Percentiles rank a stretch among this genome's conserved stretches.
Conservation (phyloP, 257 asterid species). For the Scutellaria baicalensis region DNA sequence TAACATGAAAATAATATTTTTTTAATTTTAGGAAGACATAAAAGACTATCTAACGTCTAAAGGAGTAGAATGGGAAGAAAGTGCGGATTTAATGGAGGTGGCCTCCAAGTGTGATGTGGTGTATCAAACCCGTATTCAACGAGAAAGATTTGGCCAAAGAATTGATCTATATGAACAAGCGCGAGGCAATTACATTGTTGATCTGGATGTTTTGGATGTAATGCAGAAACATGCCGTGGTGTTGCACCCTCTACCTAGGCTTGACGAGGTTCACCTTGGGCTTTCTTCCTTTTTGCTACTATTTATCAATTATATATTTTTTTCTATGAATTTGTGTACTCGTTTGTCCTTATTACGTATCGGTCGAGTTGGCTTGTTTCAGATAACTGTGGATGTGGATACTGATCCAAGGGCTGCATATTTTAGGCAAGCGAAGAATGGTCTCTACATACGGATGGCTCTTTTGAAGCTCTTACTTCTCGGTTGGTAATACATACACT, state of each 20-base stretch:
- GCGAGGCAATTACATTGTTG: conserved; percentile 72
- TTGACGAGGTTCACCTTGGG: conserved; percentile 51
- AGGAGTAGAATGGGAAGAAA: conserved; percentile 82
- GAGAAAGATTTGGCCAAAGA: conserved; percentile 71
- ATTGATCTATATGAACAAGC: conserved; percentile 68
- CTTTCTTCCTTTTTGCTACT: neutral
- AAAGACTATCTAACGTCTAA: conserved; percentile 60
- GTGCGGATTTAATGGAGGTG: conserved; percentile 60
- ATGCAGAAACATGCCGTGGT: conserved; percentile 82
- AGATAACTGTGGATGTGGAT: conserved; percentile 48
- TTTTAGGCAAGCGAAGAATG: conserved; percentile 74
- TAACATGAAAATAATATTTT: neutral
- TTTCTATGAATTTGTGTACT: too few relatives aligned
- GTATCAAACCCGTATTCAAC: conserved; percentile 72
- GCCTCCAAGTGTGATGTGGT: conserved; percentile 84
- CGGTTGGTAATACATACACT: conserved; percentile 42
- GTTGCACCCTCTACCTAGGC: conserved; percentile 84
- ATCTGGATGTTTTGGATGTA: conserved; percentile 36
- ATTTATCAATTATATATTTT: neutral
- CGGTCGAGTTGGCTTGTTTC: neutral
- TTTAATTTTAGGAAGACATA: conserved; percentile 58
- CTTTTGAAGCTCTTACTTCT: conserved; percentile 70
- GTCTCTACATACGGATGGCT: conserved; percentile 75
- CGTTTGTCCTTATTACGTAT: too few relatives aligned
- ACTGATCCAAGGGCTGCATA: conserved; percentile 65